Conservation (phyloP, 345 rosid species). For the Populus davidiana region DNA sequence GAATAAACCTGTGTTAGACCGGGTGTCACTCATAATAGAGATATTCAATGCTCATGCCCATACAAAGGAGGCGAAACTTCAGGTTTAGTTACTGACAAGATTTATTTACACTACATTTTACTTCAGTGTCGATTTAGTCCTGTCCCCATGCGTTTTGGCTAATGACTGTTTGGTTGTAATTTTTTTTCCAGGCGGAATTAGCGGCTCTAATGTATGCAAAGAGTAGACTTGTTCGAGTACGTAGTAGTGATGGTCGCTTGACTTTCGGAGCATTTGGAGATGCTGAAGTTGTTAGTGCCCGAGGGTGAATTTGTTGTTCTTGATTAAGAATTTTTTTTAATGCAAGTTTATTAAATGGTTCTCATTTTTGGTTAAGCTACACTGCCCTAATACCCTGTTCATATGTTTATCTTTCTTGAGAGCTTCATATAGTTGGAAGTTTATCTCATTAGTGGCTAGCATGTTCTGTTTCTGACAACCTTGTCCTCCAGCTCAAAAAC, state of each 20-base stretch:
- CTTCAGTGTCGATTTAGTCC: neutral
- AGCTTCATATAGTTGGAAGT: neutral
- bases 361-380: neutral
- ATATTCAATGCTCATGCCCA: slow-evolving; percentile 97
- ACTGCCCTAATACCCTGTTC: neutral
- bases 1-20: slow-evolving; percentile 83
- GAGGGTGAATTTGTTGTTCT: slow-evolving; percentile 60
- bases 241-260: slow-evolving; percentile 64
- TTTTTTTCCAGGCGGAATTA: slow-evolving; percentile 64
- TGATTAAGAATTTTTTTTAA: slow-evolving; percentile 1
- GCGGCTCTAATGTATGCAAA: slow-evolving; percentile 86
- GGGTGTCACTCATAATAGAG: slow-evolving; percentile 91
- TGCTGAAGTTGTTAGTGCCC: slow-evolving; percentile 97
- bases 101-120: neutral
- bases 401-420: neutral
- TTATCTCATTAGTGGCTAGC: neutral
- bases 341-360: neutral
- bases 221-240: slow-evolving; percentile 88
- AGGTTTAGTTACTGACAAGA: slow-evolving; percentile 43
- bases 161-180: slow-evolving; percentile 13
- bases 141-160: neutral
- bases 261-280: slow-evolving; percentile 80
- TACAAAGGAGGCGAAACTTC: slow-evolving; percentile 86
- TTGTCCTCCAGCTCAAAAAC: too few species aligned
- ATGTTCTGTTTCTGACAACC: neutral